Evolutionary conservation across 2,329 filamentous ascomycete genomes (phyloP), one percentile per base, ranked within the genome.

Genomic region (Colletotrichum scovillei): DNA sequence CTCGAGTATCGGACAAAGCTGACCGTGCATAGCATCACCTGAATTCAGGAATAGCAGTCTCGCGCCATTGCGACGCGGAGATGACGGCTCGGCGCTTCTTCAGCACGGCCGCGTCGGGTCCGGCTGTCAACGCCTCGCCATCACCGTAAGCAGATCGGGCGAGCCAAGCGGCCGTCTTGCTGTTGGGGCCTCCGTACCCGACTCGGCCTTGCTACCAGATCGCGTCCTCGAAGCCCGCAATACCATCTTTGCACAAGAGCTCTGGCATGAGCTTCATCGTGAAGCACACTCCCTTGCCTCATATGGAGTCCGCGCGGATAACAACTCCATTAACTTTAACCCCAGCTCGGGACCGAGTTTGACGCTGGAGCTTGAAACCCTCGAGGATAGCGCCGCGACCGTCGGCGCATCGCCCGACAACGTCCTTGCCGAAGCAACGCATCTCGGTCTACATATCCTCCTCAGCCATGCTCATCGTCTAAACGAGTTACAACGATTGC

Each of bases 231-330:
- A 94, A 77, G 93, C 94, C 2, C 89, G 94, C 69, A 93, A 97
- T 81, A 94, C 93, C 63, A 87, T 96, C 24, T 95, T 94, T 77
- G 91, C 94, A 32, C 92, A 95, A 79, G 97, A 99, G 80, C 85
- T 99, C 1, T 98, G 95, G 88, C 92, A 97, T 77, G 97, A 99
- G 82, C 87, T 98, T 73, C 92, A 92, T 65, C 89, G 94, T 22
- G 97, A 99, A 82, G 92, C 93, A 0, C 92, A 95, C 19, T 88
- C 88, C 0, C 86, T 98, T 26, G 88, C 92, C 3, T 91, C 92
- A 12, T 92, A 94, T 73, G 90, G 92, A 11, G 92, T 98, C 14
- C 88, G 88, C 30, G 88, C 92, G 16, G 87, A 90, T 46, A 90
- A 88, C 16, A 84, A 89, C 30, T 83, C 86, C 3, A 86, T 95